Base-by-base conservation (phyloP, 768 basidiomycete species). In the Suillus fuscotomentosus region DNA sequence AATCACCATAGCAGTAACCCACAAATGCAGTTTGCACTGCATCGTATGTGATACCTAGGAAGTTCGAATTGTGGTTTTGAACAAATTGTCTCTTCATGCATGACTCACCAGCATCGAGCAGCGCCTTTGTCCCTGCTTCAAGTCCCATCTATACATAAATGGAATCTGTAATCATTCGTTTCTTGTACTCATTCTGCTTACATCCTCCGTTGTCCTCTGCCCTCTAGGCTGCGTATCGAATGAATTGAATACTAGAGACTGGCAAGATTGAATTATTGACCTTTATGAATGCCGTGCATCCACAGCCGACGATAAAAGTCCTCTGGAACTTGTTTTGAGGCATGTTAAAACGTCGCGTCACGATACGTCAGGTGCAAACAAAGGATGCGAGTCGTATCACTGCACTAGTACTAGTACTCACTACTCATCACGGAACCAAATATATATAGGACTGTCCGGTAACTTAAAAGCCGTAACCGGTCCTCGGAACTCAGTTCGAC, bases 41-140 rank as follows among this genome's bases (percentile, higher is more conserved):
- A 70, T 95, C 93, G 69, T 95, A 95, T 8, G 85, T 93, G 65
- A 95, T 84, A n/a, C 93, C 92, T 90, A 13, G 41, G 45, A 68
- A 9, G n/a, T 31, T 38, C 20, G 15, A 48, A 36, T 38, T 17
- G 1, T 11, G 13, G 20, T 15, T 27, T 48, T n/a, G 22, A 48
- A 60, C 45, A 31, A 24, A 54, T n/a, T 13, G 20, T 22, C 10
- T 38, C 31, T 47, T 51, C 9, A 54, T 14, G 31, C 22, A 14
- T 14, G 20, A 62, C 76, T 59, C 60, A 88, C 90, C 90, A 67
- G 93, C 92, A 69, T 95, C 94, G 17, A 95, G 84, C 27, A 95
- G 81, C 0, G 94, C 93, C 70, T 95, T 95, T 1, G 91, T 92
- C 1, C 90, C 85, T 1, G 94, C 94, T 74, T 95, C 94, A 50